These are phyloP conservation scores for Fusarium avenaceum DNA, from an alignment of 2,329 filamentous ascomycete genomes.

Conservation along the genomic window DNA sequence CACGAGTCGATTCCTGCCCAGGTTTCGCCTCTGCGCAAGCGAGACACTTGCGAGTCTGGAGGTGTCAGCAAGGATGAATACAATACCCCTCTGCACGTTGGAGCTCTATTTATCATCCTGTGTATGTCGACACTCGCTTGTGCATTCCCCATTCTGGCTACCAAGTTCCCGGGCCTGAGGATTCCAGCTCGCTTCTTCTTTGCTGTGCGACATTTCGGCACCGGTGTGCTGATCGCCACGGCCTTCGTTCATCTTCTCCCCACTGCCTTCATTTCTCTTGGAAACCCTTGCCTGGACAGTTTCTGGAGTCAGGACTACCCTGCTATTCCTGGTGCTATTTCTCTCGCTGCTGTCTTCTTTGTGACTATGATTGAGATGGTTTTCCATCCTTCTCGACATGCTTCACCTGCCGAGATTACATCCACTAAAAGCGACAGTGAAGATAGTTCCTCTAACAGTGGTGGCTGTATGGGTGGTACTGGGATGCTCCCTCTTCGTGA, in stretches of 20 bases:
- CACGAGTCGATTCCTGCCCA: slow-evolving; percentile 27
- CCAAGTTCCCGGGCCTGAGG: slow-evolving; percentile 64
- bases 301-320: slow-evolving; percentile 83
- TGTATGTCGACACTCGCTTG: slow-evolving; percentile 63
- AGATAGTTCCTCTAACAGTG: slow-evolving; percentile 15
- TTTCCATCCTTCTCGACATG: slow-evolving; percentile 61
- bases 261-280: slow-evolving; percentile 74
- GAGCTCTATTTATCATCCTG: slow-evolving; percentile 67
- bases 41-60: slow-evolving; percentile 50
- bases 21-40: slow-evolving; percentile 42
- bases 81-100: slow-evolving; percentile 70
- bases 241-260: slow-evolving; percentile 83
- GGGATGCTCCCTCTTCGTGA: slow-evolving; percentile 52
- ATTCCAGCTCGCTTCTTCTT: slow-evolving; percentile 70
- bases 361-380: slow-evolving; percentile 86
- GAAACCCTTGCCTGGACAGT: slow-evolving; percentile 75
- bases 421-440: slow-evolving; percentile 6
- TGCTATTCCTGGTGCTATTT: slow-evolving; percentile 83
- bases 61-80: slow-evolving; percentile 58
- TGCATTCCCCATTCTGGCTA: slow-evolving; percentile 67
- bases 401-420: slow-evolving; percentile 37
- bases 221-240: slow-evolving; percentile 80
- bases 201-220: slow-evolving; percentile 77
- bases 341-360: slow-evolving; percentile 81
- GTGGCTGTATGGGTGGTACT: slow-evolving; percentile 47